Percentiles rank a stretch among this genome's conserved stretches.
phyloP scores from a whole-genome alignment of 106 monocot species.

The Phalaenopsis aphrodite region DNA sequence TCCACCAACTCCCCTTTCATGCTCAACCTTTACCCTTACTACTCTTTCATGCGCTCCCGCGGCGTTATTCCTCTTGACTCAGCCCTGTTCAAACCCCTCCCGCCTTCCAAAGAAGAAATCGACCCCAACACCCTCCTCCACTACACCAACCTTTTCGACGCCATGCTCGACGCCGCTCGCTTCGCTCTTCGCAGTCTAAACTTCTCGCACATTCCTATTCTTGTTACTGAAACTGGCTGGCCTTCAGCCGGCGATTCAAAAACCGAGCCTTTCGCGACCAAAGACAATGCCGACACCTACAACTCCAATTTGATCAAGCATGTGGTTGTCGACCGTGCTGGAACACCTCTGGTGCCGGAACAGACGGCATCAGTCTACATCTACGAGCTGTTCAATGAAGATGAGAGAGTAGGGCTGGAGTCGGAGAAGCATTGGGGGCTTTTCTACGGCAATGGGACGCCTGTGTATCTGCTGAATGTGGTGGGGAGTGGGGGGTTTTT shows the following conservation, averaged over 20 bases:
- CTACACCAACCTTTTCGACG: constrained; percentile 87
- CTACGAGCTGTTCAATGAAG: constrained; percentile 95
- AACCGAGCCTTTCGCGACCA: constrained; percentile 53
- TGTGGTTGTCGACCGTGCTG: constrained; percentile 45
- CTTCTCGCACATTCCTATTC: constrained; percentile 40
- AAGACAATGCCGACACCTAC: constrained; percentile 68
- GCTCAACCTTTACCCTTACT: constrained; percentile 91
- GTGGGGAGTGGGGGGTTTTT: constrained; percentile 71
- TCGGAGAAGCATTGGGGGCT: constrained; percentile 93
- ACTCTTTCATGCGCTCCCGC: constrained; percentile 43
- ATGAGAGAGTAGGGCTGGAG: constrained; percentile 44
- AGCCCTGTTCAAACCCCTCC: constrained; percentile 74
- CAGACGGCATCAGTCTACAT: constrained; percentile 57
- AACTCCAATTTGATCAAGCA: constrained; percentile 83
- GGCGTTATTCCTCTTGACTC: constrained; percentile 67
- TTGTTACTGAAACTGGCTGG: constrained; percentile 92
- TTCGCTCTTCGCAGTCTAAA: constrained; percentile 69
- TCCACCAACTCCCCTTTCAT: constrained; percentile 51
- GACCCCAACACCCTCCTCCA: constrained; percentile 93
- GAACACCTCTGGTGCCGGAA: constrained; percentile 76
- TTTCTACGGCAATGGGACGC: constrained; percentile 62
- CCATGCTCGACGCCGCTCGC: constrained; percentile 85
- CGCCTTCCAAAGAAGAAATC: constrained; percentile 62
- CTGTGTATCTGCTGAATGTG: constrained; percentile 72
- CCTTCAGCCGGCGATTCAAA: constrained; percentile 56